Base-by-base conservation (phyloP, 2,329 filamentous ascomycete species). In the Penicillium olsonii region DNA sequence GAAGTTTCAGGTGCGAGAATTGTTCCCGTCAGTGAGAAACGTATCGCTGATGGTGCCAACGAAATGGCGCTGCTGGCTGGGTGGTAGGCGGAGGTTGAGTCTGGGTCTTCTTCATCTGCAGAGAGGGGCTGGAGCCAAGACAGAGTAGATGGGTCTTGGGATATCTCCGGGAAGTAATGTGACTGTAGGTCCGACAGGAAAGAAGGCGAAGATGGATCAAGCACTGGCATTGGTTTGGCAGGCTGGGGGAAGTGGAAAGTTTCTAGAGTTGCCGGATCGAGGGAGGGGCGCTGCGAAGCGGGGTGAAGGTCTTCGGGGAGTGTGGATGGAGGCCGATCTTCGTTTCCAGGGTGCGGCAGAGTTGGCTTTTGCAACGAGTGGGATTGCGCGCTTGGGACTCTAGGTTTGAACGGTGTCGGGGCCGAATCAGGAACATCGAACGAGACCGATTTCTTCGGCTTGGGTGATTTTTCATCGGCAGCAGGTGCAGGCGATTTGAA, bases 111-210 rank as follows among this genome's bases (percentile, higher is more conserved):
- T 37, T 83, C 85, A 65, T 84, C 80, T 39, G 82, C 70, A 4
- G 85, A 84, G 6, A 85, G 84, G 12, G 87, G 86, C 42, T 86
- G 84, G 82, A 97, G 94, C 92, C 92, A 99, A 17, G 90, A 88
- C 4, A 96, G 83, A 45, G 89, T 87, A 50, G 86, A 85, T 0
- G 92, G 91, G 69, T 96, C 90, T 46, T 91, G 84, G 2, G 92
- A 84, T 1, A 96, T 85, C 54, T 85, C 83, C 11, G 94, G 92
- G 72, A 96, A 99, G 80, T 96, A 99, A 70, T 96, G 96, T 18
- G 84, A 75, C 77, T 96, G 92, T 5, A 99, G 83, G 48, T 89
- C 87, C 39, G 83, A 74, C 50, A 97, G 84, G 74, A 97, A 97
- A 64, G 90, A 79, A 0, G 89, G 87, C 51, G 92, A 89, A 31